Percentiles rank a stretch among this genome's conserved stretches.
Conservation (phyloP, 208 protist species). For the Novymonas esmeraldas region DNA sequence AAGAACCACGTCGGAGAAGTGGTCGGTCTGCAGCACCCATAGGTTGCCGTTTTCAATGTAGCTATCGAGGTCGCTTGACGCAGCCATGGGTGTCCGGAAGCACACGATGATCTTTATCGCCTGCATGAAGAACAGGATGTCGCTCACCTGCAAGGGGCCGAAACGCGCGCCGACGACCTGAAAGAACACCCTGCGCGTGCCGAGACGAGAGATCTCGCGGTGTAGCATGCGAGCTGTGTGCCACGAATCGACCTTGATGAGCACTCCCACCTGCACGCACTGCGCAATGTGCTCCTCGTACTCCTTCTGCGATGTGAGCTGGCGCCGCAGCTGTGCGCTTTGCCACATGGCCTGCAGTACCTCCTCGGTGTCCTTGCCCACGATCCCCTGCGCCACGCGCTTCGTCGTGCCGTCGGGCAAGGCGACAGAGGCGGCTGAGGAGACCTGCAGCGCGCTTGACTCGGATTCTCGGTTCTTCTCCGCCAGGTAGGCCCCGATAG, state of each 20-base stretch:
- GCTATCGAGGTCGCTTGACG: constrained; percentile 65
- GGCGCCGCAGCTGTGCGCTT: constrained; percentile 44
- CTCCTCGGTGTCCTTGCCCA: constrained; percentile 23
- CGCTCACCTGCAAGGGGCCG: constrained; percentile 64
- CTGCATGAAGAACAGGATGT: constrained; percentile 77
- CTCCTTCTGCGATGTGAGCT: constrained; percentile 50
- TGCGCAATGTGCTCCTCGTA: constrained; percentile 60
- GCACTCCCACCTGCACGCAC: constrained; percentile 81
- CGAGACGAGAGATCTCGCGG: constrained; percentile 65
- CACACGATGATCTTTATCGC: constrained; percentile 79
- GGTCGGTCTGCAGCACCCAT: constrained; percentile 81
- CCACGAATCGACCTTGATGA: constrained; percentile 91
- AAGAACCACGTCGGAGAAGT: constrained; percentile 69
- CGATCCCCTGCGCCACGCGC: constrained; percentile 40
- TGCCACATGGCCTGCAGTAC: constrained; percentile 58
- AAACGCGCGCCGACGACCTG: constrained; percentile 83
- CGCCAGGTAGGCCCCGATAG: constrained; percentile 40
- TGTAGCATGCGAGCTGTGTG: constrained; percentile 82
- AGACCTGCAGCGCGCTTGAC: constrained; percentile 9
- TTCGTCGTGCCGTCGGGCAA: constrained; percentile 30
- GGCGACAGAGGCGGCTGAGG: constrained; percentile 13
- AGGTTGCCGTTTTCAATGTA: constrained; percentile 67
- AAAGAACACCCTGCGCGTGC: constrained; percentile 74
- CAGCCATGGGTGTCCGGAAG: constrained; percentile 69
- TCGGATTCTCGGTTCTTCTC: constrained; percentile 40